Percentiles rank a stretch among this genome's conserved stretches.
Conservation (phyloP, 768 basidiomycete species). For the Boletus coccyginus region DNA sequence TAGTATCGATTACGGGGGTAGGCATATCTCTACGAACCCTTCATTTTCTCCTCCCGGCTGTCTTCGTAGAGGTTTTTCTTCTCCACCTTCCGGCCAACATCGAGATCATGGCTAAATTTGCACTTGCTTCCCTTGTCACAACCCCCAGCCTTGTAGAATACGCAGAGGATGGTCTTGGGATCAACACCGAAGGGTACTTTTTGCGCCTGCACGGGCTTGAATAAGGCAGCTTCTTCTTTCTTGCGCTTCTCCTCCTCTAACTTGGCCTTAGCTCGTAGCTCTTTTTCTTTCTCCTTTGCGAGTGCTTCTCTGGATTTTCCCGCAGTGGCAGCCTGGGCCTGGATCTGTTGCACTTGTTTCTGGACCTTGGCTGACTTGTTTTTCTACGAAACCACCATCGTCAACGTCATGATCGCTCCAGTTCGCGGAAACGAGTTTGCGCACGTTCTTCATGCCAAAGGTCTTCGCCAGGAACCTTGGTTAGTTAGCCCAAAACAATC, state of each 20-base stretch:
- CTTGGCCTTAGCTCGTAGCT: slow-evolving; percentile 69
- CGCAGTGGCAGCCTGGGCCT: slow-evolving; percentile 67
- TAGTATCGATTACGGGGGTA: background rate
- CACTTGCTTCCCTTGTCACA: slow-evolving; percentile 96
- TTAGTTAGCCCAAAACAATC: slow-evolving; percentile 23
- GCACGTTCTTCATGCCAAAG: slow-evolving; percentile 85
- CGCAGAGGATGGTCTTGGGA: slow-evolving; percentile 92
- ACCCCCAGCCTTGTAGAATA: slow-evolving; percentile 85
- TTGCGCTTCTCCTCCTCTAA: slow-evolving; percentile 77
- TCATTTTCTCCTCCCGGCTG: slow-evolving; percentile 72
- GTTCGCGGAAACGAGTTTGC: slow-evolving; percentile 24
- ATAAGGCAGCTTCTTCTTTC: slow-evolving; percentile 82
- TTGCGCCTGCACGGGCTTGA: slow-evolving; percentile 78
- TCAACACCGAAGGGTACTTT: slow-evolving; percentile 95
- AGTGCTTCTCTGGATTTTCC: slow-evolving; percentile 81
- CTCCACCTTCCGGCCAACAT: slow-evolving; percentile 87
- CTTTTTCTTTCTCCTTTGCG: slow-evolving; percentile 86
- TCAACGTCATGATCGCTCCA: slow-evolving; percentile 5
- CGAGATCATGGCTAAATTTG: slow-evolving; percentile 93
- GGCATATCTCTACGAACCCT: slow-evolving; percentile 45
- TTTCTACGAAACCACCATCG: slow-evolving; percentile 53
- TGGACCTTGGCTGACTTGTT: slow-evolving; percentile 94
- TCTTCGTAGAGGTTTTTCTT: slow-evolving; percentile 97
- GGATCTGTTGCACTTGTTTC: slow-evolving; percentile 74
- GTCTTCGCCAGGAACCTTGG: slow-evolving; percentile 50